Conservation (phyloP, 2,329 filamentous ascomycete genomes). For the Fusarium pseudograminearum region DNA sequence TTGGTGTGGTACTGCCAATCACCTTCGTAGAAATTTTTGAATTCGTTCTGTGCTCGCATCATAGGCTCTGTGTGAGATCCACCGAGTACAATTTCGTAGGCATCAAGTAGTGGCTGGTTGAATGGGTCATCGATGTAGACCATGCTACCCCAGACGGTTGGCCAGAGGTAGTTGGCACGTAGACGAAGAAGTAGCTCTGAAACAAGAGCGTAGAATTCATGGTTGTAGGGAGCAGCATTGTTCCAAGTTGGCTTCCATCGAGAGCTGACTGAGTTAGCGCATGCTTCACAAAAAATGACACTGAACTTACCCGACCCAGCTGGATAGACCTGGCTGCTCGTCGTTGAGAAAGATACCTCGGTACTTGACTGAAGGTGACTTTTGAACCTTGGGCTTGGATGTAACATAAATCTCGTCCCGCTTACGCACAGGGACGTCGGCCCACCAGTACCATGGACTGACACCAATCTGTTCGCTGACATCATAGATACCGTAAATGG, state of each 20-base stretch:
- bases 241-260: slow-evolving; percentile 56
- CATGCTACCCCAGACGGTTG: slow-evolving; percentile 77
- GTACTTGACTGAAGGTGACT: slow-evolving; percentile 69
- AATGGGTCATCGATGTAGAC: slow-evolving; percentile 77
- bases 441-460: slow-evolving; percentile 68
- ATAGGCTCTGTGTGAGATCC: slow-evolving; percentile 81
- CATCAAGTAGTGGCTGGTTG: slow-evolving; percentile 77
- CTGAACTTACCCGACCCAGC: slow-evolving; percentile 58
- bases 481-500: slow-evolving; percentile 71
- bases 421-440: slow-evolving; percentile 64
- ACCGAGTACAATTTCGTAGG: slow-evolving; percentile 79
- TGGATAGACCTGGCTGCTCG: slow-evolving; percentile 58
- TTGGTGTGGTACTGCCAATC: slow-evolving; percentile 78
- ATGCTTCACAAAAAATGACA: fast-evolving
- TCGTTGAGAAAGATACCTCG: slow-evolving; percentile 74
- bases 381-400: slow-evolving; percentile 48
- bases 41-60: slow-evolving; percentile 71
- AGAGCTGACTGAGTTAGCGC: slow-evolving; percentile 34
- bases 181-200: slow-evolving; percentile 78
- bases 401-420: slow-evolving; percentile 63
- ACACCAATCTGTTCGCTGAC: slow-evolving; percentile 72
- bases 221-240: slow-evolving; percentile 68
- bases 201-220: slow-evolving; percentile 74
- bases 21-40: slow-evolving; percentile 65
- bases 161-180: slow-evolving; percentile 81